Conservation (phyloP, 306 rosid species). For the Hippophae rhamnoides region DNA sequence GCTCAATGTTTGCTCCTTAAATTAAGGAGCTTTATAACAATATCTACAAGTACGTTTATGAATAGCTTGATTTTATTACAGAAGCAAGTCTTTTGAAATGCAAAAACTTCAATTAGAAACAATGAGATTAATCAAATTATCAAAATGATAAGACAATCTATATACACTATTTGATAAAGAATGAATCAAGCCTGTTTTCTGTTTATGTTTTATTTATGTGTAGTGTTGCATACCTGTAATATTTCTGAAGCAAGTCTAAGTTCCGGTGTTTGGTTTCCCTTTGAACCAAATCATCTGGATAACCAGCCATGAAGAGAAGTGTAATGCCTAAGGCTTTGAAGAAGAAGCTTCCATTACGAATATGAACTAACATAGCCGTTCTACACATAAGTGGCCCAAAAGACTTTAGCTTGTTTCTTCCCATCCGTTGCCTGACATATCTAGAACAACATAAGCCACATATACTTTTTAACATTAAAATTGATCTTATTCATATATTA, state of each 20-base stretch:
- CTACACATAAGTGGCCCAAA: conserved; percentile 47
- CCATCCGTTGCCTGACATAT: conserved; percentile 68
- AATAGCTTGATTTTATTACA: too few relatives aligned
- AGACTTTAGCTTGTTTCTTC: conserved; percentile 86
- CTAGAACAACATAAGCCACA: conserved; percentile 22
- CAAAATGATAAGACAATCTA: too few relatives aligned
- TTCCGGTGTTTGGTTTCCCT: conserved; percentile 76
- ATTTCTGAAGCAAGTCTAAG: conserved; percentile 78
- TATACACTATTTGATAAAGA: too few relatives aligned
- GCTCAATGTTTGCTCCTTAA: too few relatives aligned
- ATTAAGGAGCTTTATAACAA: too few relatives aligned
- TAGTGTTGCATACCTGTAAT: conserved; percentile 53
- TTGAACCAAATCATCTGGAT: conserved; percentile 65
- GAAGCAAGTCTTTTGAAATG: too few relatives aligned
- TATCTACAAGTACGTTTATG: too few relatives aligned
- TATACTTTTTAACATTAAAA: background rate
- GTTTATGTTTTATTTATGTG: background rate
- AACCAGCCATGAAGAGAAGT: conserved; percentile 89
- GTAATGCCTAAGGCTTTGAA: conserved; percentile 87
- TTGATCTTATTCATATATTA: background rate
- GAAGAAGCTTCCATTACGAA: conserved; percentile 79
- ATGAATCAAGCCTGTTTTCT: background rate
- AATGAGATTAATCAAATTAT: too few relatives aligned
- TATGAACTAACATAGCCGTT: conserved; percentile 50
- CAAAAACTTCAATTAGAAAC: too few relatives aligned